phyloP scores from a whole-genome alignment of 2,329 filamentous ascomycete species.

The Claviceps cyperi region DNA sequence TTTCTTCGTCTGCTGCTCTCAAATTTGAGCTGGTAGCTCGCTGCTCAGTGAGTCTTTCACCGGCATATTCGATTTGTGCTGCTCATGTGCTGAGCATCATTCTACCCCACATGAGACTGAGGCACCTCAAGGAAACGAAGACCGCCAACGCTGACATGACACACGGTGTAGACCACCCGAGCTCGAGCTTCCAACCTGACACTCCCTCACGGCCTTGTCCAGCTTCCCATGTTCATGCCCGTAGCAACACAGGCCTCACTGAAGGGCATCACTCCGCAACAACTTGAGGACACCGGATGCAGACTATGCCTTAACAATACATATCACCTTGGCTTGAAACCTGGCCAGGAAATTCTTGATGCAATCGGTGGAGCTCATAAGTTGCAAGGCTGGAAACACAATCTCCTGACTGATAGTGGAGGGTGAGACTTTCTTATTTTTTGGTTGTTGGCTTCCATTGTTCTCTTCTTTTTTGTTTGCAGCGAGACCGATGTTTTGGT shows the following conservation, averaged over 20 bases:
- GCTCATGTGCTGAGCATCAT: not conserved
- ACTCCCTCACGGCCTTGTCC: slow-evolving; percentile 81
- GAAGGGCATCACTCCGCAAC: slow-evolving; percentile 85
- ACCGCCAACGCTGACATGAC: not conserved
- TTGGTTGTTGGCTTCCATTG: not conserved
- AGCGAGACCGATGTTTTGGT: no score
- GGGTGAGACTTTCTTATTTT: slow-evolving; percentile 33
- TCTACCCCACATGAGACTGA: not conserved
- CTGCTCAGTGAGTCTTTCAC: slow-evolving; percentile 53
- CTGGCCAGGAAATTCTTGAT: slow-evolving; percentile 79
- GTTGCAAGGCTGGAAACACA: slow-evolving; percentile 88
- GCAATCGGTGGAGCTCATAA: slow-evolving; percentile 84
- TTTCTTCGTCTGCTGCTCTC: slow-evolving; percentile 50
- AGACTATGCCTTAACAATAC: slow-evolving; percentile 94
- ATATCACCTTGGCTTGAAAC: slow-evolving; percentile 90
- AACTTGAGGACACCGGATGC: slow-evolving; percentile 80
- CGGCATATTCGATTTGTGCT: not conserved
- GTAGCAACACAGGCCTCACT: slow-evolving; percentile 93
- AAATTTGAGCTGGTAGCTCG: slow-evolving; percentile 64
- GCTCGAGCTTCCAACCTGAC: slow-evolving; percentile 78
- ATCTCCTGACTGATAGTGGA: slow-evolving; percentile 75
- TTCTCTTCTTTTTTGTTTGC: not conserved
- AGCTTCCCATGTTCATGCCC: slow-evolving; percentile 93
- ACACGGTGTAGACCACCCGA: slow-evolving; percentile 60
- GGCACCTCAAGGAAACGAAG: not conserved